phyloP scores from a whole-genome alignment of 805 yeast species.

The Brettanomyces bruxellensis region DNA sequence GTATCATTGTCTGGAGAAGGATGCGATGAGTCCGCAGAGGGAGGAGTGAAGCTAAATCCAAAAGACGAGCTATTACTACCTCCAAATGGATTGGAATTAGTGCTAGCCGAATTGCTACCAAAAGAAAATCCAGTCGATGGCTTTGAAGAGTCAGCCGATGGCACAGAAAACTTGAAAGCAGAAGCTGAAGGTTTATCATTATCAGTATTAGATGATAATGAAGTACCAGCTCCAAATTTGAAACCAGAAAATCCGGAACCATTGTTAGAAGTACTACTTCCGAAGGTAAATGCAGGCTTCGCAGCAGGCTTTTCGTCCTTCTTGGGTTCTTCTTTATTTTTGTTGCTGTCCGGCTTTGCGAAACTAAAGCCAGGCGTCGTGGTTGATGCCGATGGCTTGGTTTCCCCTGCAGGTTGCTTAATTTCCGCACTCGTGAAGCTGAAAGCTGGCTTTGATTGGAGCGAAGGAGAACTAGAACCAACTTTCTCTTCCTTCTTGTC shows the following conservation, averaged over 20 bases:
- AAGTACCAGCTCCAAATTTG: not conserved
- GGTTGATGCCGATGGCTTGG: not conserved
- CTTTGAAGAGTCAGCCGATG: slow-evolving; percentile 2
- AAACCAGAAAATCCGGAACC: slow-evolving; percentile 1
- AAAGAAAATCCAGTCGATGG: slow-evolving; percentile 13
- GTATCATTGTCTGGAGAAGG: slow-evolving; percentile 4
- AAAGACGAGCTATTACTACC: not conserved
- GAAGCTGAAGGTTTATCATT: not conserved
- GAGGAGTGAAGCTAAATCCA: slow-evolving; percentile 18
- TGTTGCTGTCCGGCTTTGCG: not conserved
- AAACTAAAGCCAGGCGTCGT: too few species aligned
- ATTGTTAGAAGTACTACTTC: not conserved
- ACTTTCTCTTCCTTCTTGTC: slow-evolving; percentile 1
- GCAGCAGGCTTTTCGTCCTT: slow-evolving; percentile 7
- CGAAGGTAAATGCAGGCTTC: slow-evolving; percentile 5
- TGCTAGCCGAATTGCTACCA: slow-evolving; percentile 9
- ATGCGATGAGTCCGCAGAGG: slow-evolving; percentile 4
- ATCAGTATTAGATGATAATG: not conserved
- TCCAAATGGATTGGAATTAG: slow-evolving; percentile 10
- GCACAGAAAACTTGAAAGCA: slow-evolving; percentile 6
- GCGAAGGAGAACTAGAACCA: not conserved
- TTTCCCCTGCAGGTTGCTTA: not conserved
- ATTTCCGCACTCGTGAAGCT: not conserved
- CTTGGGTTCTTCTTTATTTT: not conserved
- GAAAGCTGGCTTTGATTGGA: not conserved